Evolutionary conservation across 140 eudicot genomes (phyloP), one percentile per base, ranked within the genome.

Genomic region (Anethum foeniculum): DNA sequence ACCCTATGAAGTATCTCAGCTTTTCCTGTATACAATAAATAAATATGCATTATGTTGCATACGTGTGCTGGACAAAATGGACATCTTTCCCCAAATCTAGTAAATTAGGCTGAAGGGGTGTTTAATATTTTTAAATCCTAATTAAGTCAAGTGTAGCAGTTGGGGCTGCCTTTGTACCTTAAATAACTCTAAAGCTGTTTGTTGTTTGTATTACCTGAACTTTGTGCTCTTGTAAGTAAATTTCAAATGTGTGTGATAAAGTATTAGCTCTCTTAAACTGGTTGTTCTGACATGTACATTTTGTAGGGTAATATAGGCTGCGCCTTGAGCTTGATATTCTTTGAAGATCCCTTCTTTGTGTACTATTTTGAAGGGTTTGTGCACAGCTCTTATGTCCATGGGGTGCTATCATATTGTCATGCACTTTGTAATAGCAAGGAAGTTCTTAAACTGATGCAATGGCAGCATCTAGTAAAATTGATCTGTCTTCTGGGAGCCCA

Each of bases 391-490:
- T 69, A 84, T 82, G 88, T 76, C 38, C 81, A 44, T 30, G 39
- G 39, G 54, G 58, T 81, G 77, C 64, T 52, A 38, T 83, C 52
- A 74, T 79, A 83, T 81, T 92, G 91, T 87, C 94, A 88, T 92
- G 97, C 92, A 77, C 88, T 36, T 84, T 81, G 60, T 34, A 84
- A 81, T 85, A 86, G 86, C 72, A 81, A 85, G 65, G 81, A 71
- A 74, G 87, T 78, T 79, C 81, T 78, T 82, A 80, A 84, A 81
- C 78, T 84, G 82, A 81, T 86, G 91, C 87, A 65, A 92, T 90
- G 96, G 90, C 89, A 76, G 86, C 96, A 86, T 92, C 97, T 87
- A 83, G 92, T 85, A 92, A 87, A 89, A 90, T 84, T 79, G 93
- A 90, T 85, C 74, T 83, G 62, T 90, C 91, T 80, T 88, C 93